phyloP scores from a whole-genome alignment of 148 eudicot genomes.

The Mesembryanthemum crystallinum region DNA sequence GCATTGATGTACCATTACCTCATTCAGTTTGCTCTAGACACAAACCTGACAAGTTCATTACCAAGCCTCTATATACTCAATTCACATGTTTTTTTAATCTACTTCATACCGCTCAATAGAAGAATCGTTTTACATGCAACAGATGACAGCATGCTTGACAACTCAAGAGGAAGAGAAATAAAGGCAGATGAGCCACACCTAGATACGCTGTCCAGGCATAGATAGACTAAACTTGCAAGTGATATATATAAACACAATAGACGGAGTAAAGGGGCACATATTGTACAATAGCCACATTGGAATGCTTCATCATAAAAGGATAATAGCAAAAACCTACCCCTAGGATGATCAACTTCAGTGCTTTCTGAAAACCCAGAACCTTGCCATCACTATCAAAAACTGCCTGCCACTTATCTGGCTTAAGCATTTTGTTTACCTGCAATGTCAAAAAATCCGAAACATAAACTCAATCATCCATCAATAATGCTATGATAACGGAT shows the following conservation, averaged over 20 bases:
- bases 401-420: slow-evolving; percentile 95
- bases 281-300: neutral
- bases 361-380: slow-evolving; percentile 72
- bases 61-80: too few species aligned
- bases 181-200: neutral
- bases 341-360: slow-evolving; percentile 61
- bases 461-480: neutral
- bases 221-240: neutral
- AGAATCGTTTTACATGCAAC: neutral
- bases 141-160: neutral
- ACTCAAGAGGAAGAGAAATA: neutral
- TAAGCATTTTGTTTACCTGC: slow-evolving; percentile 93
- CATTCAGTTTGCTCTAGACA: neutral
- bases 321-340: slow-evolving; percentile 54
- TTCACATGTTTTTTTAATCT: neutral
- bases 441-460: slow-evolving; percentile 23
- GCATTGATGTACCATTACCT: neutral
- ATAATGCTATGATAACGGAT: neutral
- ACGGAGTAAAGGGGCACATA: neutral
- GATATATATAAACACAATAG: neutral
- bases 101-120: neutral
- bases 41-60: neutral
- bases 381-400: slow-evolving; percentile 79
- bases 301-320: neutral
- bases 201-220: neutral